A percentile compares a stretch with the other conserved stretches of the same genome.
Conservation (phyloP, 2,329 filamentous ascomycete species). For the Colletotrichum lindemuthianum region DNA sequence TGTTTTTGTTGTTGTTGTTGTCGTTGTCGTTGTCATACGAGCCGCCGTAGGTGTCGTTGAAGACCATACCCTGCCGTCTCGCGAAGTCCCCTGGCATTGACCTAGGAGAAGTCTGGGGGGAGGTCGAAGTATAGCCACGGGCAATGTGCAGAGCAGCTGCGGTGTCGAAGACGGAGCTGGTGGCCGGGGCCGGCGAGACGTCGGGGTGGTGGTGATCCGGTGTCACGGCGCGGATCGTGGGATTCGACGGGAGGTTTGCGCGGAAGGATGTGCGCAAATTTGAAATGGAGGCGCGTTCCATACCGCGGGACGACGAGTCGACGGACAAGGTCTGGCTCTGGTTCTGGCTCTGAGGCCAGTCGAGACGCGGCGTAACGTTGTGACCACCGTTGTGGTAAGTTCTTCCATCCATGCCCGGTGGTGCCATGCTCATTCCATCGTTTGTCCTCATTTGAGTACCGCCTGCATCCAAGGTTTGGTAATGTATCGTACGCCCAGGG, state of each 20-base stretch:
- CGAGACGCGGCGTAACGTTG: slow-evolving; percentile 47
- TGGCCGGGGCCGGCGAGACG: slow-evolving; percentile 17
- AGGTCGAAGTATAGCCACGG: slow-evolving; percentile 47
- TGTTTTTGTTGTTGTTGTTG: slow-evolving; percentile 53
- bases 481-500: slow-evolving; percentile 8
- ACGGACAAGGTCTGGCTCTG: slow-evolving; percentile 37
- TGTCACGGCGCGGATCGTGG: slow-evolving; percentile 72
- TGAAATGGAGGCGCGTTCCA: slow-evolving; percentile 49
- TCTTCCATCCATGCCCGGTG: slow-evolving; percentile 58
- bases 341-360: slow-evolving; percentile 45
- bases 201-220: slow-evolving; percentile 58
- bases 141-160: slow-evolving; percentile 36
- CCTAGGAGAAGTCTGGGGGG: slow-evolving; percentile 59
- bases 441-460: slow-evolving; percentile 48
- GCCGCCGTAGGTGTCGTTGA: slow-evolving; percentile 64
- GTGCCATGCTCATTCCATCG: slow-evolving; percentile 57
- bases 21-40: slow-evolving; percentile 59
- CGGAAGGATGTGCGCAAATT: slow-evolving; percentile 49
- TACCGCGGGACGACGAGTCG: slow-evolving; percentile 37
- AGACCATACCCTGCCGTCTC: slow-evolving; percentile 68
- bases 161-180: slow-evolving; percentile 28
- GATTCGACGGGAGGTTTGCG: slow-evolving; percentile 44
- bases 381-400: slow-evolving; percentile 49
- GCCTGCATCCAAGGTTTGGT: slow-evolving; percentile 31
- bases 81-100: slow-evolving; percentile 56